phyloP scores from a whole-genome alignment of 805 yeast species.

The Saturnispora silvae region DNA sequence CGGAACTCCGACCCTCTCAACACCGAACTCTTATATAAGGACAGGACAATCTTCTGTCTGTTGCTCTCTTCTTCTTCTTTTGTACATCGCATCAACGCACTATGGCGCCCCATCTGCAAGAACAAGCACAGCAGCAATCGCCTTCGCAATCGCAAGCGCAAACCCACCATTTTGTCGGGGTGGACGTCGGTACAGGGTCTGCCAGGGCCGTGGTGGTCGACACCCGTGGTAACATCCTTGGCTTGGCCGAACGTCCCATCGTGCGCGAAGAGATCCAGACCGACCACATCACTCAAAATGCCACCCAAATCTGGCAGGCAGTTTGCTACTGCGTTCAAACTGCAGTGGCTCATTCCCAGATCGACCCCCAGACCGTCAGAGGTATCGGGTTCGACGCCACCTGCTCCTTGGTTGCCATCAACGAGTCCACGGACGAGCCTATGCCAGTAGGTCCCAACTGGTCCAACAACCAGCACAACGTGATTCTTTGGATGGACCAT shows the following conservation, averaged over 20 bases:
- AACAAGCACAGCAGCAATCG: too few species aligned
- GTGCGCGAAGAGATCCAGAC: constrained; percentile 67
- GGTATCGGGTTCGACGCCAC: constrained; percentile 98
- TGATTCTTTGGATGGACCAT: constrained; percentile 97
- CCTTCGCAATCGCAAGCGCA: too few species aligned
- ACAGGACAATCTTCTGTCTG: too few species aligned
- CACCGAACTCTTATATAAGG: too few species aligned
- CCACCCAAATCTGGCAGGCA: constrained; percentile 85
- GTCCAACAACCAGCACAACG: constrained; percentile 58
- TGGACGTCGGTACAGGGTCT: constrained; percentile 83
- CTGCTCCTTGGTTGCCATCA: constrained; percentile 80
- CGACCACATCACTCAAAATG: constrained; percentile 72
- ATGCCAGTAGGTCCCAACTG: constrained; percentile 92
- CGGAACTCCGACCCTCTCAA: constrained; percentile 1
- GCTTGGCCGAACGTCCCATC: constrained; percentile 69
- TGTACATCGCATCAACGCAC: neutral
- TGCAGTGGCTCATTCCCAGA: constrained; percentile 63
- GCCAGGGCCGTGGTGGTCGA: constrained; percentile 92
- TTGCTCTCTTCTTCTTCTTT: neutral
- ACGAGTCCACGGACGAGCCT: constrained; percentile 55
- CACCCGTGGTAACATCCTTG: constrained; percentile 68
- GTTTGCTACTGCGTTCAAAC: constrained; percentile 74
- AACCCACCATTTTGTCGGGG: constrained; percentile 26
- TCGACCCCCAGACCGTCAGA: constrained; percentile 54
- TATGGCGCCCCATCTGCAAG: neutral